These are phyloP conservation scores for Bombardia bombarda DNA, from an alignment of 495 filamentous ascomycete species.

Conservation along the genomic window DNA sequence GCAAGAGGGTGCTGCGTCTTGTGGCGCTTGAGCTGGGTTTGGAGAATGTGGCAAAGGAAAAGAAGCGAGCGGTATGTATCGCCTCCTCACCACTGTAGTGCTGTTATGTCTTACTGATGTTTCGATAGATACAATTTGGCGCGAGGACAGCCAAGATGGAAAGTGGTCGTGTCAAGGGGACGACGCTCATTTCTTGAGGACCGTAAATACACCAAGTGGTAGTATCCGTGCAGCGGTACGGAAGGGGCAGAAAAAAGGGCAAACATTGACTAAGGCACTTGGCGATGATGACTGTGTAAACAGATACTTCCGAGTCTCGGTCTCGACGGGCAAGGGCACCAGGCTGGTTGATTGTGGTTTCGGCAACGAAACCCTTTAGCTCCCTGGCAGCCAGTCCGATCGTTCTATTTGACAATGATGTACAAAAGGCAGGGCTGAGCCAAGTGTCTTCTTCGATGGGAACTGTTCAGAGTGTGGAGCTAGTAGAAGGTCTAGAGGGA, in stretches of 20 bases:
- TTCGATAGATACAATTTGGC: constrained; percentile 66
- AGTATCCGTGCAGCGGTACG: too few species aligned
- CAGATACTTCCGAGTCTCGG: constrained; percentile 54
- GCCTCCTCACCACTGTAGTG: not conserved
- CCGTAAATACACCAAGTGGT: not conserved
- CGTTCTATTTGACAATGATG: constrained; percentile 28
- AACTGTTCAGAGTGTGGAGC: not conserved
- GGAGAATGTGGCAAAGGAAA: constrained; percentile 61
- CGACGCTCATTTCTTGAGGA: constrained; percentile 36
- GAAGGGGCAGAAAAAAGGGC: not conserved
- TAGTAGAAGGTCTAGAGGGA: too few species aligned
- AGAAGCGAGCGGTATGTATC: constrained; percentile 70
- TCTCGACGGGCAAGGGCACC: constrained; percentile 11
- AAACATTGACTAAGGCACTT: constrained; percentile 2
- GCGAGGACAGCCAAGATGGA: constrained; percentile 83
- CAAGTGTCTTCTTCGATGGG: not conserved
- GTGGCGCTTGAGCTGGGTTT: constrained; percentile 71
- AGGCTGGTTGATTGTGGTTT: constrained; percentile 18
- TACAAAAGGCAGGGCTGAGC: constrained; percentile 44
- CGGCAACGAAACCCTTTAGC: constrained; percentile 20
- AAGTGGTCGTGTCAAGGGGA: constrained; percentile 62
- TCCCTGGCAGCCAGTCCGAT: constrained; percentile 4
- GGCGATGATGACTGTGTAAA: constrained; percentile 45
- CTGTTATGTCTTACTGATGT: constrained; percentile 8
- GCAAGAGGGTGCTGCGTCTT: constrained; percentile 74